Conservation (phyloP, 176 grass and related monocot species). For the Poa pratensis region DNA sequence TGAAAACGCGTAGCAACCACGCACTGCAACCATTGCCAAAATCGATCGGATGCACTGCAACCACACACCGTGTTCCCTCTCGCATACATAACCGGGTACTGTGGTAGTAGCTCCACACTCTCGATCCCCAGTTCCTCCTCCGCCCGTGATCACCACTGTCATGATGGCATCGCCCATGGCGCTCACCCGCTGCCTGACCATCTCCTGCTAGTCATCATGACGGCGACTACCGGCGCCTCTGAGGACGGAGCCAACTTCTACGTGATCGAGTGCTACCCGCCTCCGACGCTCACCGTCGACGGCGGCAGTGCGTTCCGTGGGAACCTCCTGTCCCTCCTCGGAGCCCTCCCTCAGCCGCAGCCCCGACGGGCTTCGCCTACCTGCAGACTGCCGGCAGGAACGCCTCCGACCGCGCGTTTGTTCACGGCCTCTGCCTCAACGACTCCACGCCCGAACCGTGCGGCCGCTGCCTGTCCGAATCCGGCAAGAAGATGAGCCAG, state of each 20-base stretch:
- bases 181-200: background rate
- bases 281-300: background rate
- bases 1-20: too few relatives aligned
- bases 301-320: background rate
- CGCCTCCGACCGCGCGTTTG: background rate
- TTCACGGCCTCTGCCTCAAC: background rate
- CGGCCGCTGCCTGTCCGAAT: background rate
- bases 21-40: too few relatives aligned
- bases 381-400: background rate
- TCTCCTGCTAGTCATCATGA: background rate
- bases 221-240: too few relatives aligned
- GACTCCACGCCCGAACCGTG: background rate
- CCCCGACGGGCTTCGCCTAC: constrained; percentile 1
- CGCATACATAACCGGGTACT: too few relatives aligned
- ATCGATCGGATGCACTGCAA: too few relatives aligned
- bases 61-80: too few relatives aligned
- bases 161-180: background rate
- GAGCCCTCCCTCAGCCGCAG: background rate
- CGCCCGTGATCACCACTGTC: background rate
- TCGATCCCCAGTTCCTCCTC: background rate
- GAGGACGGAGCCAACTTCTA: background rate
- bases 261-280: background rate
- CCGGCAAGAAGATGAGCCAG: background rate
- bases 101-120: background rate
- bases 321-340: background rate